Conservation (phyloP, 2,329 filamentous ascomycete species). For the Monilinia polystroma region DNA sequence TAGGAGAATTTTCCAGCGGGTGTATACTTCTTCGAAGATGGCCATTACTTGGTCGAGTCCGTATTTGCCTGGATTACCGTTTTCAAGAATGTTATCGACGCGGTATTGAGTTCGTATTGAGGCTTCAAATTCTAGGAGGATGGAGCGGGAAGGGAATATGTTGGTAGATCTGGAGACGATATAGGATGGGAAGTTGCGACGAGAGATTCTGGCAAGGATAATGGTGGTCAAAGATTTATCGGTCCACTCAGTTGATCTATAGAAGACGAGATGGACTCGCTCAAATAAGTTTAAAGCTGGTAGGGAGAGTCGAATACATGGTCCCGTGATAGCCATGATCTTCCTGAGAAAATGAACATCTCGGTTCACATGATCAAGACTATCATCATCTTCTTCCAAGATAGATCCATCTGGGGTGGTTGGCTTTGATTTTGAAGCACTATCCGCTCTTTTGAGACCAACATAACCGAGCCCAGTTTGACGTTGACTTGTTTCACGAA, state of each 20-base stretch:
- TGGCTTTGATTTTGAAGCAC: constrained; percentile 18
- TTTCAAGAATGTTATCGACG: constrained; percentile 80
- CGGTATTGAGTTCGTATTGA: constrained; percentile 78
- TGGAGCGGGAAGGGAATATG: constrained; percentile 75
- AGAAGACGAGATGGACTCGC: constrained; percentile 92
- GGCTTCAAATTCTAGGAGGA: constrained; percentile 85
- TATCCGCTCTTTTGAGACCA: constrained; percentile 57
- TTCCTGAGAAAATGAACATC: constrained; percentile 74
- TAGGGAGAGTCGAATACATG: constrained; percentile 78
- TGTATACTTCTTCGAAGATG: constrained; percentile 72
- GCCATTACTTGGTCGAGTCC: constrained; percentile 67
- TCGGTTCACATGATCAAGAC: constrained; percentile 56
- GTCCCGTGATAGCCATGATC: constrained; percentile 73
- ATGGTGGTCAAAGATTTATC: constrained; percentile 95
- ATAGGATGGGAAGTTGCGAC: constrained; percentile 84
- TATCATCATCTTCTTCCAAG: constrained; percentile 49
- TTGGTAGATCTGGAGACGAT: constrained; percentile 86
- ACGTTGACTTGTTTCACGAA: constrained; percentile 69
- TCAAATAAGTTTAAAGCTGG: constrained; percentile 80
- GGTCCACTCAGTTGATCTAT: constrained; percentile 93
- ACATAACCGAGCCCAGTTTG: constrained; percentile 74
- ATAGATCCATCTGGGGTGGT: constrained; percentile 26
- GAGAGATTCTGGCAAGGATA: constrained; percentile 86
- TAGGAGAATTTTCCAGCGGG: constrained; percentile 75
- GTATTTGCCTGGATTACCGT: constrained; percentile 64